Evolutionary conservation across 352 stramenopile genomes (phyloP).

Genomic region (Pythium biforme): DNA sequence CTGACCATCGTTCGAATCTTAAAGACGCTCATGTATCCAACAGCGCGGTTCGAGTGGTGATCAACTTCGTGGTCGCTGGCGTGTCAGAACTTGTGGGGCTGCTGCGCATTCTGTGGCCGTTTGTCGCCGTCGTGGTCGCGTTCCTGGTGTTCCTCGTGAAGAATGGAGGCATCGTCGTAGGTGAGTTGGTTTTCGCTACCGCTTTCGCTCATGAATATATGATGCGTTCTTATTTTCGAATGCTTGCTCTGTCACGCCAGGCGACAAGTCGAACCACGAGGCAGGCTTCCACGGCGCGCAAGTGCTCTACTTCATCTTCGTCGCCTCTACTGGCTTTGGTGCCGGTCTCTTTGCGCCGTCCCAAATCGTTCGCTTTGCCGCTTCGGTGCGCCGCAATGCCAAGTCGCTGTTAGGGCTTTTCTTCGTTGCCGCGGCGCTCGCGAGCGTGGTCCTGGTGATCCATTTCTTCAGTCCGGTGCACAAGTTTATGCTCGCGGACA

Average conservation of each 20-base stretch:
- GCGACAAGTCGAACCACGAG: conserved; percentile 85
- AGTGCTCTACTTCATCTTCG: conserved; percentile 76
- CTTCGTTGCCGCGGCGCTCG: conserved; percentile 28
- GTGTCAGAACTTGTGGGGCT: conserved; percentile 50
- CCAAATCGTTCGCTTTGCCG: conserved; percentile 36
- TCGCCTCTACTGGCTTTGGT: conserved; percentile 60
- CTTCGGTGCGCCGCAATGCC: conserved; percentile 34
- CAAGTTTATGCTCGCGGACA: conserved; percentile 91
- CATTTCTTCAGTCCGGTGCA: conserved; percentile 77
- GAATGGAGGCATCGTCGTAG: conserved; percentile 82
- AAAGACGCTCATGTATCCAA: no score
- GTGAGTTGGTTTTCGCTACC: conserved; percentile 46
- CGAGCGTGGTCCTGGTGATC: conserved; percentile 40
- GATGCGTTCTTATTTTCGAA: not conserved
- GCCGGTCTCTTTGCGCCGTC: conserved; percentile 38
- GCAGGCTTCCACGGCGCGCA: conserved; percentile 70
- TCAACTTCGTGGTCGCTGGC: conserved; percentile 64
- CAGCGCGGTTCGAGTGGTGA: conserved; percentile 33
- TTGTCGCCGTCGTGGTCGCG: conserved; percentile 46
- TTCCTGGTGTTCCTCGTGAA: conserved; percentile 67
- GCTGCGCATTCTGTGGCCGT: conserved; percentile 69
- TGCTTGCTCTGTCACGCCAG: conserved; percentile 37
- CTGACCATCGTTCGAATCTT: not conserved
- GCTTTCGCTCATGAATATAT: no score
- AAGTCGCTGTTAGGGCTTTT: conserved; percentile 34